These are phyloP conservation scores for Leucocoprinus leucothites DNA, from an alignment of 768 basidiomycete genomes.

Conservation along the genomic window DNA sequence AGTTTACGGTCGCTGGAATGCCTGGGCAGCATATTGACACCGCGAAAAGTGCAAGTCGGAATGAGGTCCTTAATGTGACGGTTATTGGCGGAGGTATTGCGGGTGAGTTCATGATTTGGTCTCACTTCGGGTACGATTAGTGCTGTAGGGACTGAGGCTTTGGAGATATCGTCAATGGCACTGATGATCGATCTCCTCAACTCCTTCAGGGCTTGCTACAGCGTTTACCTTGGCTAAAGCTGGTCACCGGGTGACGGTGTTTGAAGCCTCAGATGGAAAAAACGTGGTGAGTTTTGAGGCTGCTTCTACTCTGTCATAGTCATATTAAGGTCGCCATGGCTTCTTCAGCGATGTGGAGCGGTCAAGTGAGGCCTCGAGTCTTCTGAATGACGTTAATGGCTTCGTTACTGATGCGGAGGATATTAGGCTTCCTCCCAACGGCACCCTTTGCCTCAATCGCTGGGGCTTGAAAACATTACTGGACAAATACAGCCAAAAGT, in stretches of 20 bases:
- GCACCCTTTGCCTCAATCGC: constrained; percentile 3
- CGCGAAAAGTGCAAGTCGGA: background rate
- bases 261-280: constrained; percentile 47
- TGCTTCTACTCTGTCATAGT: constrained; percentile 24
- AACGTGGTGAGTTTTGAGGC: constrained; percentile 29
- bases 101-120: constrained; percentile 21
- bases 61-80: constrained; percentile 28
- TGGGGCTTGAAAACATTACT: constrained; percentile 6
- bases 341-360: constrained; percentile 4
- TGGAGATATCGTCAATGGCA: background rate
- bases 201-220: constrained; percentile 41
- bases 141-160: background rate
- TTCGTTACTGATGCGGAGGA: background rate
- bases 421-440: constrained; percentile 4
- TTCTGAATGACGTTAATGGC: background rate
- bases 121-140: constrained; percentile 4
- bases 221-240: constrained; percentile 53
- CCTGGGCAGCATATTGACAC: constrained; percentile 18
- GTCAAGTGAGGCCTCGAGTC: background rate
- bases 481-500: constrained; percentile 3
- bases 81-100: constrained; percentile 48
- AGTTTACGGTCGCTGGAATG: constrained; percentile 17
- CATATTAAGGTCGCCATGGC: constrained; percentile 29
- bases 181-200: background rate
- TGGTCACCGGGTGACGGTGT: constrained; percentile 58